These are phyloP conservation scores for Colletotrichum cordylinicola DNA, from an alignment of 2,329 filamentous ascomycete genomes.

Conservation along the genomic window DNA sequence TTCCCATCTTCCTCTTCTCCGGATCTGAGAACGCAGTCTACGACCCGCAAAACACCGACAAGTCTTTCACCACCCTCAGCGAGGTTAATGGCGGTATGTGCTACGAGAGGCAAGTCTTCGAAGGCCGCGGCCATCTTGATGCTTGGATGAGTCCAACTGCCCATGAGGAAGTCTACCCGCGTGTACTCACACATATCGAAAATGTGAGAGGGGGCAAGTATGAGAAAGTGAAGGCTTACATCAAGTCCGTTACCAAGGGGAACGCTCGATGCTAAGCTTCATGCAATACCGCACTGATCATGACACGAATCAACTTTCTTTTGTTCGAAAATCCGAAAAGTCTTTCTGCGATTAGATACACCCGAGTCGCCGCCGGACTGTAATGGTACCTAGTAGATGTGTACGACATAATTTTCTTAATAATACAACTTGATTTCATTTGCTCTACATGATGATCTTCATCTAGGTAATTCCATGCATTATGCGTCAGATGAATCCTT, in stretches of 20 bases:
- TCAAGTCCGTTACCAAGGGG: not conserved
- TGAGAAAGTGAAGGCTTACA: not conserved
- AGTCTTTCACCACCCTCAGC: constrained; percentile 26
- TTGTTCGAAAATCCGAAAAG: not conserved
- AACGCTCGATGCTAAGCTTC: not conserved
- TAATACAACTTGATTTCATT: not conserved
- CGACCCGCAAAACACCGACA: constrained; percentile 28
- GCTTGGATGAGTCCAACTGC: constrained; percentile 30
- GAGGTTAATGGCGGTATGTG: constrained; percentile 26
- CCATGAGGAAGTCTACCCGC: constrained; percentile 26
- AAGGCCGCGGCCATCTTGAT: constrained; percentile 28
- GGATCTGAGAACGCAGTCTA: constrained; percentile 27
- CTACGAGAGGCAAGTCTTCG: constrained; percentile 30
- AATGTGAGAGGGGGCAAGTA: not conserved
- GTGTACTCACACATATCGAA: constrained; percentile 13
- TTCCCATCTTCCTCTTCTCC: constrained; percentile 23
- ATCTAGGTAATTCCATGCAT: not conserved
- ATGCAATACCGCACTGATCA: not conserved
- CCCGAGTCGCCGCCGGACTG: not conserved
- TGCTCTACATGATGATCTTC: not conserved
- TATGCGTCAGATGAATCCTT: not conserved
- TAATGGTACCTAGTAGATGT: not conserved
- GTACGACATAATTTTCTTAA: not conserved
- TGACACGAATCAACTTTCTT: not conserved
- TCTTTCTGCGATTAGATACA: not conserved